A percentile compares a stretch with the other conserved stretches of the same genome.
These are phyloP conservation scores for Capronia americana DNA, from an alignment of 2,329 filamentous ascomycete genomes.

Conservation along the genomic window DNA sequence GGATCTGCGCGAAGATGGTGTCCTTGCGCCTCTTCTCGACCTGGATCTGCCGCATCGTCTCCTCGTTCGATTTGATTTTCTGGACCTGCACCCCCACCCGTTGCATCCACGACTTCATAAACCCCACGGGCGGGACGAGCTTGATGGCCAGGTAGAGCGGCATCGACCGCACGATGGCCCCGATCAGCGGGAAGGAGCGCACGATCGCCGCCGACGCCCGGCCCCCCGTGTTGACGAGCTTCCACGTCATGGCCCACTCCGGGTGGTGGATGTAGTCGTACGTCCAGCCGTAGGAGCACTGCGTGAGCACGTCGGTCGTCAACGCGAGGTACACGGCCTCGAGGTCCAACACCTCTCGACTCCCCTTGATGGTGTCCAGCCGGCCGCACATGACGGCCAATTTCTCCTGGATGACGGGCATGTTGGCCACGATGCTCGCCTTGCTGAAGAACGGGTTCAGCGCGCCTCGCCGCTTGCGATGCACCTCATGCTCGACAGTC, in stretches of 20 bases:
- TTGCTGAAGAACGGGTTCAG: slow-evolving; percentile 55
- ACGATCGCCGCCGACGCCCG: slow-evolving; percentile 31
- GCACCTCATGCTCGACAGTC: slow-evolving; percentile 50
- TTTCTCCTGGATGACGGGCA: slow-evolving; percentile 47
- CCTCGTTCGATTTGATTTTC: slow-evolving; percentile 33
- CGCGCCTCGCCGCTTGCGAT: slow-evolving; percentile 50
- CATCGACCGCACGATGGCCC: slow-evolving; percentile 33
- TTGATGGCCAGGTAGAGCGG: slow-evolving; percentile 29
- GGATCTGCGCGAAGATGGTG: slow-evolving; percentile 37
- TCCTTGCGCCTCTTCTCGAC: slow-evolving; percentile 33
- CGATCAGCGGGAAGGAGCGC: slow-evolving; percentile 39
- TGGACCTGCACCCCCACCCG: slow-evolving; percentile 31
- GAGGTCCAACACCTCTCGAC: slow-evolving; percentile 29
- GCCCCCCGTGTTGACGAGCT: slow-evolving; percentile 35
- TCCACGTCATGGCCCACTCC: slow-evolving; percentile 39
- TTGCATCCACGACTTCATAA: slow-evolving; percentile 35
- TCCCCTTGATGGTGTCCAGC: slow-evolving; percentile 27
- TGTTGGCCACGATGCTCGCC: slow-evolving; percentile 46
- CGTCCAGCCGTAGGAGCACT: slow-evolving; percentile 47
- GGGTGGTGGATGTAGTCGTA: slow-evolving; percentile 44
- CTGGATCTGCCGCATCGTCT: slow-evolving; percentile 31
- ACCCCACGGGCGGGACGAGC: slow-evolving; percentile 30
- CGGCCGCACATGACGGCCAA: slow-evolving; percentile 32
- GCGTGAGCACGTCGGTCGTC: slow-evolving; percentile 47
- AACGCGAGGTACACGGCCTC: slow-evolving; percentile 37